These are phyloP conservation scores for Strobilomyces dryophilus DNA, from an alignment of 768 basidiomycete genomes.

Conservation along the genomic window DNA sequence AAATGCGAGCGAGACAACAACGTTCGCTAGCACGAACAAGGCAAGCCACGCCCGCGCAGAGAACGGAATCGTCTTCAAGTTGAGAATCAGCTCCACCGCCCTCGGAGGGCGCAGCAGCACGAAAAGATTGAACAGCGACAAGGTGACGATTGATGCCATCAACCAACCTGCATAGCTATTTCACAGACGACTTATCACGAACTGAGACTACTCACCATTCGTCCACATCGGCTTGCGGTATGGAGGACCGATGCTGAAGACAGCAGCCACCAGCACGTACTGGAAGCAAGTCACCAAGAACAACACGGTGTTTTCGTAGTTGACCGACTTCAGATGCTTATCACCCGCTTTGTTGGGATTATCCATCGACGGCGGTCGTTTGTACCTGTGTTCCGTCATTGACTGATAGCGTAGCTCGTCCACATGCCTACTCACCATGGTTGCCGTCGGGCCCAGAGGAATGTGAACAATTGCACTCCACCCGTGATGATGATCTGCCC, in stretches of 20 bases:
- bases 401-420: background rate
- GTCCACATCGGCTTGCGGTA: constrained; percentile 95
- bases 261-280: constrained; percentile 93
- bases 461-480: constrained; percentile 79
- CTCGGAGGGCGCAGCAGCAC: constrained; percentile 72
- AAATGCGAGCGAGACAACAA: constrained; percentile 63
- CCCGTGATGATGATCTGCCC: constrained; percentile 90
- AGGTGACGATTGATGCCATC: constrained; percentile 66
- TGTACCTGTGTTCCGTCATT: constrained; percentile 55
- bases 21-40: constrained; percentile 62
- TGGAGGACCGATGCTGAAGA: constrained; percentile 97
- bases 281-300: constrained; percentile 98
- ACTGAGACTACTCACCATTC: constrained; percentile 58
- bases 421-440: constrained; percentile 54
- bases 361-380: constrained; percentile 47
- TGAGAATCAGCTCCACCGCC: constrained; percentile 56
- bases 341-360: constrained; percentile 44
- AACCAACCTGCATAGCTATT: constrained; percentile 56
- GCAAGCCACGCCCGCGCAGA: constrained; percentile 69
- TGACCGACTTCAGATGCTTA: constrained; percentile 75
- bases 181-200: background rate
- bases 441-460: constrained; percentile 82
- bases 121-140: constrained; percentile 71
- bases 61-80: constrained; percentile 71
- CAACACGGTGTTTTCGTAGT: constrained; percentile 88